Evolutionary conservation across 176 grass and related monocot genomes (phyloP).

Genomic region (Carex cristatella): DNA sequence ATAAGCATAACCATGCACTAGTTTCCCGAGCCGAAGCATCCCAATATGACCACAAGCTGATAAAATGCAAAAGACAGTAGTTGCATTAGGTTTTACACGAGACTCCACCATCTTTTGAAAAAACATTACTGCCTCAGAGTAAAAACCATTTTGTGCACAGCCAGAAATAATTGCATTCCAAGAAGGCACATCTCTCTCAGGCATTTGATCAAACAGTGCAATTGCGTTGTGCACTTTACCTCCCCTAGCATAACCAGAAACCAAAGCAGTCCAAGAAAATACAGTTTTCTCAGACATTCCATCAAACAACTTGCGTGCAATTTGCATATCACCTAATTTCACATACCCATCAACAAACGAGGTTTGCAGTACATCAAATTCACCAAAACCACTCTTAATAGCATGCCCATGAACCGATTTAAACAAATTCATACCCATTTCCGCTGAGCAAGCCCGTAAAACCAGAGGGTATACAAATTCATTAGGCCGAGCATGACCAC

Average conservation of each 20-base stretch:
- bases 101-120: constrained; percentile 51
- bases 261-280: constrained; percentile 59
- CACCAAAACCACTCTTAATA: constrained; percentile 51
- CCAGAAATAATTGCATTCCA: constrained; percentile 72
- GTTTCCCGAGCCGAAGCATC: constrained; percentile 60
- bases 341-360: constrained; percentile 64
- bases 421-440: constrained; percentile 18
- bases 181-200: constrained; percentile 56
- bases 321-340: constrained; percentile 45
- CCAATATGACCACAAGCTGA: constrained; percentile 68
- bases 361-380: constrained; percentile 31
- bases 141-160: constrained; percentile 54
- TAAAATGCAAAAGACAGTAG: constrained; percentile 49
- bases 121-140: constrained; percentile 41
- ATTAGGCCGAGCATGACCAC: constrained; percentile 39
- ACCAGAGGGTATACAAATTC: constrained; percentile 78
- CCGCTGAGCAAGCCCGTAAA: constrained; percentile 45
- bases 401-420: constrained; percentile 49
- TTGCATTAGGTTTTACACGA: constrained; percentile 42
- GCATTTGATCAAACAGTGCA: constrained; percentile 52
- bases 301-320: constrained; percentile 62
- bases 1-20: constrained; percentile 52
- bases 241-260: constrained; percentile 49
- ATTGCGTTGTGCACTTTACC: constrained; percentile 49
- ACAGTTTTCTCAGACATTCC: constrained; percentile 60